Percentiles rank a stretch among this genome's conserved stretches.
These are phyloP conservation scores for Pichia cactophila DNA, from an alignment of 1,139 yeast species.

Conservation along the genomic window DNA sequence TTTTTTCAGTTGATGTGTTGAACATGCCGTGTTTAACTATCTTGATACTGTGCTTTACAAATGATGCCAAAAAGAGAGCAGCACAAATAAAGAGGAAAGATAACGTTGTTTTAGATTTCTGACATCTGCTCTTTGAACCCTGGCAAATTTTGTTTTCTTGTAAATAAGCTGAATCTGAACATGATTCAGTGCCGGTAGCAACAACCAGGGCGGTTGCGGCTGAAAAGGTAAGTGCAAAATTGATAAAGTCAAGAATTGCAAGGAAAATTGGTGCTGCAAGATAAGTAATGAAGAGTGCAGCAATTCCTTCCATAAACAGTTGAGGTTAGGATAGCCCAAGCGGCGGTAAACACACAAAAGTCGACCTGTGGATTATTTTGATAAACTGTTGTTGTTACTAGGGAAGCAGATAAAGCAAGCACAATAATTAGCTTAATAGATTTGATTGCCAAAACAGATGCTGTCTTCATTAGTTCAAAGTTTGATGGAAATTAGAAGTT, in stretches of 20 bases:
- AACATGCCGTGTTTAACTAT: constrained; percentile 69
- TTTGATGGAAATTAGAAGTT: no score
- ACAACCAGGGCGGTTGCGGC: constrained; percentile 94
- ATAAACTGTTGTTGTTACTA: constrained; percentile 57
- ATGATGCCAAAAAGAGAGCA: constrained; percentile 64
- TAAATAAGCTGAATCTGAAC: constrained; percentile 61
- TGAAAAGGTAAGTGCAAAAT: constrained; percentile 85
- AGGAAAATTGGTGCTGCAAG: constrained; percentile 83
- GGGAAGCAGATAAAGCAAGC: constrained; percentile 79
- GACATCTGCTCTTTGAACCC: constrained; percentile 77
- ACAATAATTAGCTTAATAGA: constrained; percentile 33
- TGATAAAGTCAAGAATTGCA: constrained; percentile 72
- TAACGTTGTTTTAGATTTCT: constrained; percentile 86
- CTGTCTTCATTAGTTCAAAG: no score
- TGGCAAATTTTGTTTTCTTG: constrained; percentile 60
- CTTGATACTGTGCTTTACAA: constrained; percentile 52
- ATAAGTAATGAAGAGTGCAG: constrained; percentile 69
- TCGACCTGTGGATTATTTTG: constrained; percentile 74
- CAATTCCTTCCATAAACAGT: constrained; percentile 72
- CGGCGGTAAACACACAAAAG: constrained; percentile 79
- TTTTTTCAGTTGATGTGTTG: constrained; percentile 43
- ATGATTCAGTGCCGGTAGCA: constrained; percentile 78
- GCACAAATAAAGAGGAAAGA: constrained; percentile 89
- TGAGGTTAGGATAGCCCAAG: constrained; percentile 76
- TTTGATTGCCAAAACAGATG: no score